Conservation (phyloP, 2,329 filamentous ascomycete genomes). For the Fusarium graminum region DNA sequence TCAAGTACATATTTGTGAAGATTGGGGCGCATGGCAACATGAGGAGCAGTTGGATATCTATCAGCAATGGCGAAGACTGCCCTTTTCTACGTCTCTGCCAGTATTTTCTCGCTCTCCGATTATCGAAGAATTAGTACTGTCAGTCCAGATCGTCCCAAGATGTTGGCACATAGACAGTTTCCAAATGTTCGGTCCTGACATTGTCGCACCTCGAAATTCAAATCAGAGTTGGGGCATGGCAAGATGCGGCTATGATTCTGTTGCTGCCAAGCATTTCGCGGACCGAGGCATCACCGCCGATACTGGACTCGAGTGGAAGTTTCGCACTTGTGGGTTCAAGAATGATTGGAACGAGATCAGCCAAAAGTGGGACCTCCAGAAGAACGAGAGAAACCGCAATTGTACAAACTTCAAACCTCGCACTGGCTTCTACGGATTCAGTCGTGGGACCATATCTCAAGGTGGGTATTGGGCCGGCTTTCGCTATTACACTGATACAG, state of each 20-base stretch:
- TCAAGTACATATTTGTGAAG: no score
- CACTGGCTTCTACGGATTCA: conserved; percentile 6
- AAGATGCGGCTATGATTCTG: not conserved
- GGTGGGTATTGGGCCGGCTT: conserved; percentile 12
- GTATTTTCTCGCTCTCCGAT: not conserved
- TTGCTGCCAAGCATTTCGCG: not conserved
- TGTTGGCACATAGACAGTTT: conserved; percentile 2
- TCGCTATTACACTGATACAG: not conserved
- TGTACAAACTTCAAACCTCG: no score
- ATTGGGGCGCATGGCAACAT: no score
- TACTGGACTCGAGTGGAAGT: not conserved
- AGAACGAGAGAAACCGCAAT: no score
- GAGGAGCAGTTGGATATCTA: no score
- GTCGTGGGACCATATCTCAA: not conserved
- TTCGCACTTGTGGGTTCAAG: not conserved
- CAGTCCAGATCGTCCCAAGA: not conserved
- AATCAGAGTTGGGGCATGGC: not conserved
- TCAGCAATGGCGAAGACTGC: not conserved
- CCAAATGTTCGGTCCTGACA: conserved; percentile 9
- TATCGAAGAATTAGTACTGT: not conserved
- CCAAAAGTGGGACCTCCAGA: no score
- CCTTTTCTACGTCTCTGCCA: not conserved
- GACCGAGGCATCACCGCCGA: not conserved
- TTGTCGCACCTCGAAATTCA: not conserved
- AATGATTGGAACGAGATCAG: no score